Evolutionary conservation across 306 rosid genomes (phyloP).

Genomic region (Arachis hypogaea): DNA sequence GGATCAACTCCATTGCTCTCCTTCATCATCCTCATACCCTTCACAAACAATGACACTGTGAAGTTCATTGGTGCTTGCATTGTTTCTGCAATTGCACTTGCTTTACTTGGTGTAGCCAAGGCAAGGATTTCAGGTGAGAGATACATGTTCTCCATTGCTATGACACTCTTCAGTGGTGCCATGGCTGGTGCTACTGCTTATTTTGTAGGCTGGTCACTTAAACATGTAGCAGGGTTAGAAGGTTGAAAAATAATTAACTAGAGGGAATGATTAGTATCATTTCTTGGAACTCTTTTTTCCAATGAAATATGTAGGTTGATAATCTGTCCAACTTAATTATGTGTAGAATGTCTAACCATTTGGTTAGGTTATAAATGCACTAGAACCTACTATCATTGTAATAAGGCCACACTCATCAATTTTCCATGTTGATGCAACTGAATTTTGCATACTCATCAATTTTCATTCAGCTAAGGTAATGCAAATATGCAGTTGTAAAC

Average conservation of each 20-base stretch:
- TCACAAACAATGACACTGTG: constrained; percentile 47
- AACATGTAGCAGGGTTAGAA: constrained; percentile 47
- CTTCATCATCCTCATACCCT: constrained; percentile 63
- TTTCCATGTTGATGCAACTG: neutral
- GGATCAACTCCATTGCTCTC: constrained; percentile 61
- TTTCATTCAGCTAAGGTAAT: too few relatives aligned
- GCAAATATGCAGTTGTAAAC: too few relatives aligned
- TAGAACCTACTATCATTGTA: too few relatives aligned
- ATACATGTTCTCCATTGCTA: constrained; percentile 41
- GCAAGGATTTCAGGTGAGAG: constrained; percentile 57
- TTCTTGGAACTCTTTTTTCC: neutral
- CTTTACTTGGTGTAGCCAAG: constrained; percentile 56
- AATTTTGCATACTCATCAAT: neutral
- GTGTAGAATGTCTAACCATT: neutral
- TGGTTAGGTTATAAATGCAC: constrained; percentile 22
- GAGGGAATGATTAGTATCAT: constrained; percentile 15
- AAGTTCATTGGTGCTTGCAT: constrained; percentile 65
- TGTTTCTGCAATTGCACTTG: constrained; percentile 54
- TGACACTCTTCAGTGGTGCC: constrained; percentile 53
- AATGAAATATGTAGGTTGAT: constrained; percentile 12
- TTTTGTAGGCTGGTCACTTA: constrained; percentile 54
- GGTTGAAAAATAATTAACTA: constrained; percentile 24
- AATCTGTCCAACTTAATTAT: neutral
- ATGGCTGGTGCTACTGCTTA: constrained; percentile 64
- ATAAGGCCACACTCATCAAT: neutral